Base-by-base conservation (phyloP, 192 early-diverging fungal genomes). In the Coemansia sp. region DNA sequence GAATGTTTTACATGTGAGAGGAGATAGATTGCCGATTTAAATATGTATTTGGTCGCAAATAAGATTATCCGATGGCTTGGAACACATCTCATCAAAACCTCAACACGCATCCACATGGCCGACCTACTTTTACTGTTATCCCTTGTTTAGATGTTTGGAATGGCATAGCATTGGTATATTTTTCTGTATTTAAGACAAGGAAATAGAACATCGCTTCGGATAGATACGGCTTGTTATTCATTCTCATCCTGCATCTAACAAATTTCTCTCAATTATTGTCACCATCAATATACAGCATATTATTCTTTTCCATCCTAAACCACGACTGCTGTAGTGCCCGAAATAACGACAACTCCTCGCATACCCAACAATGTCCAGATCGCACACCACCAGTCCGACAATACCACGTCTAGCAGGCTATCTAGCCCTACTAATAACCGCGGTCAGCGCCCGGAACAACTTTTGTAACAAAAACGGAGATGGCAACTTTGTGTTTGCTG, bases 401-500 rank as follows among this genome's bases (percentile, higher is more conserved):
- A 45, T 45, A 15, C 43, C 13, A 15, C 43, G 8, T 12, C 43
- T 45, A 15, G 13, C 43, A 45, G 43, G 8, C 13, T 45, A 2
- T 21, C 8, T 15, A 54, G 12, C 51, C 0, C 37, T 41, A 16
- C 15, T 59, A 0, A 3, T 41, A 15, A 39, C 57, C 9, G 39
- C 26, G 3, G 39, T 6, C 57, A 59, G 57, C 39, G 77, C 63
- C 3, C 58, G 52, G 9, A 78, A 78, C 41, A 60, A 69, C 11
- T 78, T 78, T 16, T 78, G 77, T 13, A n/a, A 51, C 4, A 60
- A 39, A 16, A 63, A 78, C 40, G 77, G 77, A 22, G 71, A 78
- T 45, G 77, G 77, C 7, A 73, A 78, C 45, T 78, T 54, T 18
- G 71, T 71, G 18, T 78, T 61, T 47, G 59, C 57, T 10, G 71